phyloP scores from a whole-genome alignment of 176 grass and related monocot species.

The Lolium rigidum region DNA sequence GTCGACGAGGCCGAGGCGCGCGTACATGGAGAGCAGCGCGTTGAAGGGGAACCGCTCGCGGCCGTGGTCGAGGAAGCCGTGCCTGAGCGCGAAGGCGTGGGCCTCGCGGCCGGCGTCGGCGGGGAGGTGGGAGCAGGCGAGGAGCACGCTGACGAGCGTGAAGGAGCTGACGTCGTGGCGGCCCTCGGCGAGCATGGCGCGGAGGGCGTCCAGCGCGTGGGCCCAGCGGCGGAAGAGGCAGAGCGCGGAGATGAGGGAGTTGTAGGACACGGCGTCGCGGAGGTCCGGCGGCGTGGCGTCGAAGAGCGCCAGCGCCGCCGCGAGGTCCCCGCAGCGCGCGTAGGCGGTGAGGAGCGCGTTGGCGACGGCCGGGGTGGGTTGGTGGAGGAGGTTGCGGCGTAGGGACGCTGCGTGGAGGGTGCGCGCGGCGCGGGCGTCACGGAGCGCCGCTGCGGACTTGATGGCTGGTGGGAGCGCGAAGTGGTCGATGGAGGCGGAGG shows the following conservation, averaged over 20 bases:
- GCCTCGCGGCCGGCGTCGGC: conserved; percentile 50
- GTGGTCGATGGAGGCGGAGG: conserved; percentile 45
- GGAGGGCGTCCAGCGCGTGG: conserved; percentile 52
- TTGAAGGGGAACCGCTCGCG: conserved; percentile 71
- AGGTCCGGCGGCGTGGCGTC: conserved; percentile 36
- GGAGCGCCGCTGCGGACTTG: conserved; percentile 50
- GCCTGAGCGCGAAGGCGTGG: conserved; percentile 74
- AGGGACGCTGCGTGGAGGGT: conserved; percentile 47
- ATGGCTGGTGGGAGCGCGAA: conserved; percentile 67
- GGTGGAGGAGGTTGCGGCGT: conserved; percentile 37
- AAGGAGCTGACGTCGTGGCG: conserved; percentile 62
- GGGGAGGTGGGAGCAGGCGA: conserved; percentile 83
- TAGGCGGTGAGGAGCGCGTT: conserved; percentile 68
- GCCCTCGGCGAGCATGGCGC: conserved; percentile 55
- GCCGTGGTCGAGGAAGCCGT: conserved; percentile 38
- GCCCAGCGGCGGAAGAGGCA: conserved; percentile 69
- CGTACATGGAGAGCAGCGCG: conserved; percentile 88
- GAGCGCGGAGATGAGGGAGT: conserved; percentile 74
- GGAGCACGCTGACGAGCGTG: conserved; percentile 79
- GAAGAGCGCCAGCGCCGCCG: conserved; percentile 55
- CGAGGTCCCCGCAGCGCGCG: conserved; percentile 59
- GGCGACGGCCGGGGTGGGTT: conserved; percentile 25
- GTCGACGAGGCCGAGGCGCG: conserved; percentile 70
- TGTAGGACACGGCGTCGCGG: conserved; percentile 64
- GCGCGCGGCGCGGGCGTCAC: conserved; percentile 30